phyloP scores from a whole-genome alignment of 352 stramenopile genomes.

The Albugo laibachii region DNA sequence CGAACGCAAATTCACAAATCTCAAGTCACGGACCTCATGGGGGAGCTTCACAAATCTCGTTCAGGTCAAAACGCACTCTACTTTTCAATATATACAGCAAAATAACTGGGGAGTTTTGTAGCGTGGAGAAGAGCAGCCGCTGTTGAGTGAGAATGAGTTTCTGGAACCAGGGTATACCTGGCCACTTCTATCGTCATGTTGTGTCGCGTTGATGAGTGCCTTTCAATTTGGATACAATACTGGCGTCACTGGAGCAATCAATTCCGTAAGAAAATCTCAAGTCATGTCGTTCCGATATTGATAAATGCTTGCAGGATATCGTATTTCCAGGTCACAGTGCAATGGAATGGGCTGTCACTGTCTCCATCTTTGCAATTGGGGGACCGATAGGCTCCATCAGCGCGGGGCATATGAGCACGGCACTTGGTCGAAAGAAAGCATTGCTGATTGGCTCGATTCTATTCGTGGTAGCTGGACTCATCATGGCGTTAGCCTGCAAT shows the following conservation, averaged over 20 bases:
- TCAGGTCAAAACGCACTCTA: conserved; percentile 3
- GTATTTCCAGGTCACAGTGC: conserved; percentile 44
- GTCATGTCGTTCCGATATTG: conserved; percentile 41
- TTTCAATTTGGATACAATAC: conserved; percentile 59
- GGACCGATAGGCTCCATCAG: conserved; percentile 42
- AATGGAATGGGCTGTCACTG: conserved; percentile 40
- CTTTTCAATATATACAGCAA: neutral
- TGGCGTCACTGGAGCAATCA: conserved; percentile 41
- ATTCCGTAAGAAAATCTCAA: conserved; percentile 35
- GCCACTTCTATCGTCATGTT: conserved; percentile 39
- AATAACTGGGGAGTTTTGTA: conserved; percentile 5
- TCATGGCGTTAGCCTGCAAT: conserved; percentile 24
- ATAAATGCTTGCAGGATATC: conserved; percentile 26
- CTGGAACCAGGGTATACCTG: conserved; percentile 38
- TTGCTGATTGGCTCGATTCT: conserved; percentile 22
- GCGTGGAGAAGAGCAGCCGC: conserved; percentile 52
- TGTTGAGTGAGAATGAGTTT: conserved; percentile 15
- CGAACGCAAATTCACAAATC: conserved; percentile 23
- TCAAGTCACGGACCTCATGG: conserved; percentile 22
- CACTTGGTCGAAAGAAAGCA: conserved; percentile 25
- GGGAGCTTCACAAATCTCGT: conserved; percentile 23
- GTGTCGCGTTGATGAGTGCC: conserved; percentile 29
- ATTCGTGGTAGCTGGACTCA: conserved; percentile 16
- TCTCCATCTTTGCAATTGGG: conserved; percentile 45
- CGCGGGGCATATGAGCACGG: conserved; percentile 28